phyloP scores from a whole-genome alignment of 2,329 filamentous ascomycete genomes.

The Cryphonectria radicalis region DNA sequence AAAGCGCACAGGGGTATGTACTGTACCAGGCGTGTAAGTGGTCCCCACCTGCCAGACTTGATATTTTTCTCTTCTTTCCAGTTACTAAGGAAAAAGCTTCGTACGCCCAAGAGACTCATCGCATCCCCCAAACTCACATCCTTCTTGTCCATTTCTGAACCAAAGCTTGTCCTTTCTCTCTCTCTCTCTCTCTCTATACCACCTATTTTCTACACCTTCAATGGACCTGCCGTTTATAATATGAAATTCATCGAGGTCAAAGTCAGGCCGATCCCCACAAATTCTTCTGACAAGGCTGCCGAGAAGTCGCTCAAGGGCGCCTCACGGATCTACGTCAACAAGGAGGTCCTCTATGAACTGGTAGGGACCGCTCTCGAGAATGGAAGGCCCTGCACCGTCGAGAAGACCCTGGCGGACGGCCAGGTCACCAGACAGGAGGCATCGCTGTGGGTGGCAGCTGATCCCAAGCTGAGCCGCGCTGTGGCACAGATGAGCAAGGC shows the following conservation, averaged over 20 bases:
- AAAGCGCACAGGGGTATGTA: neutral
- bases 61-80: conserved; percentile 15
- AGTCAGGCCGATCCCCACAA: conserved; percentile 44
- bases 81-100: too few relatives aligned
- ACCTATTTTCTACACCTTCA: too few relatives aligned
- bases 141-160: neutral
- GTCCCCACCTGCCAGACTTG: conserved; percentile 8
- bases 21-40: conserved; percentile 21
- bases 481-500: conserved; percentile 74
- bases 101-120: neutral
- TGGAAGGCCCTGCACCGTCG: conserved; percentile 40
- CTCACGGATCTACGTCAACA: conserved; percentile 53
- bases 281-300: conserved; percentile 41
- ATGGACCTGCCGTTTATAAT: neutral
- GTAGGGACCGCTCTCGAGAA: conserved; percentile 47
- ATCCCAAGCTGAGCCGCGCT: conserved; percentile 63
- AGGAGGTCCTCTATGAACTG: conserved; percentile 50
- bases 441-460: conserved; percentile 54
- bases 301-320: conserved; percentile 50
- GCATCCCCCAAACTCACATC: neutral
- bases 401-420: conserved; percentile 31
- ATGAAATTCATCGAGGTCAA: conserved; percentile 38
- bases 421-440: conserved; percentile 45
- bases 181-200: neutral
- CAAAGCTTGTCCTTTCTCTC: too few relatives aligned